Conservation (phyloP, 2,329 filamentous ascomycete genomes). For the Sarocladiaceae sp. region DNA sequence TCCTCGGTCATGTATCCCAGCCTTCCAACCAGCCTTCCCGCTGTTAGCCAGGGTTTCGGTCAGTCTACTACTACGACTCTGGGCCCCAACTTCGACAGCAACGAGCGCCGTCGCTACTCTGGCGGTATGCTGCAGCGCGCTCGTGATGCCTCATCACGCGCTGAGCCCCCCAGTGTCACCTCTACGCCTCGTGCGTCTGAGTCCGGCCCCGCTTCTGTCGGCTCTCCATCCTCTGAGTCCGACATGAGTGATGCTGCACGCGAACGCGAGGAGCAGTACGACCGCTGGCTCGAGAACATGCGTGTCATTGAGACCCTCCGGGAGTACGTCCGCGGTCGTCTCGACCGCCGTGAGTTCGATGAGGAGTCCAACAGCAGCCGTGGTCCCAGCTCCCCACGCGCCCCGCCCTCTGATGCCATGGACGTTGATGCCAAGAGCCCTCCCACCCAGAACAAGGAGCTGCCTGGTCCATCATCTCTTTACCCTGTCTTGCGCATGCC, state of each 20-base stretch:
- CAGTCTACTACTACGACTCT: constrained; percentile 66
- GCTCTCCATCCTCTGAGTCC: constrained; percentile 50
- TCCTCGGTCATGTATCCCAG: constrained; percentile 68
- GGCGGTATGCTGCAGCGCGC: constrained; percentile 61
- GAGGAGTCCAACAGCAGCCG: constrained; percentile 12
- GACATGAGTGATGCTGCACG: constrained; percentile 45
- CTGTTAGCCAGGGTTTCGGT: constrained; percentile 63
- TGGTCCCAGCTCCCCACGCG: constrained; percentile 6
- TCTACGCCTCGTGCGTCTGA: constrained; percentile 39
- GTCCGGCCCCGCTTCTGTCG: constrained; percentile 34
- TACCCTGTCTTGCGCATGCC: constrained; percentile 36
- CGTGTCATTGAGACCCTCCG: constrained; percentile 57
- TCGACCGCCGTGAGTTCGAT: constrained; percentile 51
- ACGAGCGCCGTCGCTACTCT: constrained; percentile 58
- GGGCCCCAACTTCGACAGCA: constrained; percentile 58
- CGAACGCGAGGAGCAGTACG: constrained; percentile 56
- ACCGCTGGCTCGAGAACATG: constrained; percentile 60
- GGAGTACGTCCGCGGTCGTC: constrained; percentile 49
- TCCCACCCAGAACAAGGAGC: constrained; percentile 20
- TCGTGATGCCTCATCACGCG: constrained; percentile 33
- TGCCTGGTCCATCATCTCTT: constrained; percentile 22
- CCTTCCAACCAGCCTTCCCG: constrained; percentile 47
- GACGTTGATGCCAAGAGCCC: constrained; percentile 30
- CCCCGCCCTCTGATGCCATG: constrained; percentile 26
- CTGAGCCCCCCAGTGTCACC: constrained; percentile 17